Evolutionary conservation across 2,329 filamentous ascomycete species (phyloP), one percentile per base, ranked within the genome.

Genomic region (Aspergillus aculeatinus): DNA sequence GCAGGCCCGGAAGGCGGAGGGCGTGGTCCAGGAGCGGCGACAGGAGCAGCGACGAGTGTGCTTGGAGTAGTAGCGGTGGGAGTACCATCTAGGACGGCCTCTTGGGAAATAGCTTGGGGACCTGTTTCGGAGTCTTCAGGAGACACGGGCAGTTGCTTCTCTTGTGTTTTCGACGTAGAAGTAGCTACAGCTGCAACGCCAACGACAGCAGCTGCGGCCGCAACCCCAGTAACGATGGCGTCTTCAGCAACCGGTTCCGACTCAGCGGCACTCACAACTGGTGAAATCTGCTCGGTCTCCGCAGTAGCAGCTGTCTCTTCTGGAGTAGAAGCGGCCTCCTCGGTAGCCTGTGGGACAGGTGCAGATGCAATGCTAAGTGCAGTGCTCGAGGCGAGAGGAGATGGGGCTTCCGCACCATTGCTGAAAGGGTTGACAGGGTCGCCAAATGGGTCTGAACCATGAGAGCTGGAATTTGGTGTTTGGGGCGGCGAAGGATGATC

Each of bases 401-500:
- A 67, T 10, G 69, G 56, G 75, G 80, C 73, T 49, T 87, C 85
- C 44, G 83, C 82, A 63, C 85, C 82, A 68, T 83, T 82, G 53
- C 85, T 87, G 74, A 95, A 95, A 21, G 91, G 91, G 72, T 95
- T 92, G 61, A 81, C 80, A 2, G 82, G 78, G 69, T 87, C 81
- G 55, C 79, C 77, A 73, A 79, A 79, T 6, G 77, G 77, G 80
- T 82, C 64, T 70, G 74, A 66, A 68, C 70, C 48, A 76, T 80
- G 65, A 62, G 68, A 35, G 77, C 62, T 77, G 68, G 75, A 75
- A 74, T 71, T 67, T 12, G 82, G 72, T 51, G 70, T 71, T 19
- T 65, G 65, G 61, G 70, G 71, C n/a, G 70, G 62, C 11, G 70
- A 66, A 23, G 55, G 55, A 48, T 74, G 67, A 27, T 69, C 71